Conservation (phyloP, 495 filamentous ascomycete genomes). For the Aspergillus ostianus region DNA sequence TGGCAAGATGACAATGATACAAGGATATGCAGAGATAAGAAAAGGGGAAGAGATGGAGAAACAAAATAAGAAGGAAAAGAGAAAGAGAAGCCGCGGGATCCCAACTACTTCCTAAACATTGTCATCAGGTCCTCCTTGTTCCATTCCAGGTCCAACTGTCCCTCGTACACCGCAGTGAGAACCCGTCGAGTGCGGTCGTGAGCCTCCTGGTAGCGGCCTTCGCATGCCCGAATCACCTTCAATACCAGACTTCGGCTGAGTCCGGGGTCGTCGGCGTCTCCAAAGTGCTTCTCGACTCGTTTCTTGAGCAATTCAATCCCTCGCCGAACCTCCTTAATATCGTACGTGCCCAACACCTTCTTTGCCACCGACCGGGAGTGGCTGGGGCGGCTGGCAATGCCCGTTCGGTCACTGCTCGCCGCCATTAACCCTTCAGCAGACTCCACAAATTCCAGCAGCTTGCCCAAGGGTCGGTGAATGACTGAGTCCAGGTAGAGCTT, state of each 20-base stretch:
- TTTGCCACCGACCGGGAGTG: constrained; percentile 79
- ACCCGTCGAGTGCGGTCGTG: constrained; percentile 68
- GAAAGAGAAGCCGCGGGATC: constrained; percentile 13
- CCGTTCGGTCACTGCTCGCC: constrained; percentile 37
- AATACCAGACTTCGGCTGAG: constrained; percentile 67
- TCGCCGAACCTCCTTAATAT: constrained; percentile 76
- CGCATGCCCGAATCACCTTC: constrained; percentile 78
- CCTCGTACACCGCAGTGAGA: constrained; percentile 60
- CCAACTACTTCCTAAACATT: constrained; percentile 49
- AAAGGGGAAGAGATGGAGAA: not conserved
- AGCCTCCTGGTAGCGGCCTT: constrained; percentile 71
- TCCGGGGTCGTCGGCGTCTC: constrained; percentile 74
- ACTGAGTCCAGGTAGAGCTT: constrained; percentile 81
- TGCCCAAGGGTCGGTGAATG: constrained; percentile 84
- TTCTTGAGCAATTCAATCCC: constrained; percentile 84
- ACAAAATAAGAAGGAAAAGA: constrained; percentile 15
- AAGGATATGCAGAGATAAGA: not conserved
- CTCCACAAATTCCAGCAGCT: constrained; percentile 85
- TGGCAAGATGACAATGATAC: not conserved
- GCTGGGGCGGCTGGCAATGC: constrained; percentile 69
- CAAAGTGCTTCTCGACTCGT: constrained; percentile 95
- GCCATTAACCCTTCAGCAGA: constrained; percentile 70
- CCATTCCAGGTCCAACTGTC: constrained; percentile 62
- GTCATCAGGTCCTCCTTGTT: constrained; percentile 54
- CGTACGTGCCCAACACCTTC: constrained; percentile 76